Percentiles rank a stretch among this genome's conserved stretches.
Conservation (phyloP, 805 yeast genomes). For the Pichia sporocuriosa region DNA sequence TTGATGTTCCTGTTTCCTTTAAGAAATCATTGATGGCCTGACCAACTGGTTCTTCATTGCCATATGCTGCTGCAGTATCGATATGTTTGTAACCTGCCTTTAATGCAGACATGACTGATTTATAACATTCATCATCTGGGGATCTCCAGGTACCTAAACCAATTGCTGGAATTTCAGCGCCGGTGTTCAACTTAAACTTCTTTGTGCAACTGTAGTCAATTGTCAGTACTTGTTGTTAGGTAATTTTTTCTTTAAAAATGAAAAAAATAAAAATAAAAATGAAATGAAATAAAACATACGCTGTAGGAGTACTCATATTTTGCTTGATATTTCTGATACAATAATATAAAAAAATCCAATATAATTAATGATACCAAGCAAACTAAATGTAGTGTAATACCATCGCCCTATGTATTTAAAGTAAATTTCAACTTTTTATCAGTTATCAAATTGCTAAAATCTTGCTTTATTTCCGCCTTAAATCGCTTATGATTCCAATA, state of each 20-base stretch:
- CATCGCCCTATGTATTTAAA: too few relatives aligned
- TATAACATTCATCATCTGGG: conserved; percentile 38
- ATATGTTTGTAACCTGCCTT: conserved; percentile 67
- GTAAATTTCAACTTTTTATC: too few relatives aligned
- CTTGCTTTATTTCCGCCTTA: too few relatives aligned
- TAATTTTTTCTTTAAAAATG: too few relatives aligned
- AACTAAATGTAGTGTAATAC: too few relatives aligned
- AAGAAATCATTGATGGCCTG: conserved; percentile 41
- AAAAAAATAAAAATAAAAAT: too few relatives aligned
- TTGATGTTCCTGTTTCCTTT: conserved; percentile 50
- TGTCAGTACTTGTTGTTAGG: not conserved
- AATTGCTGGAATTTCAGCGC: conserved; percentile 15
- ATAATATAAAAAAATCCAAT: not conserved
- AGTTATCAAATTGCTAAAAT: too few relatives aligned
- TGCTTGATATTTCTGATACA: not conserved
- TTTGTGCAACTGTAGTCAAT: not conserved
- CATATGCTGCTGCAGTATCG: conserved; percentile 67
- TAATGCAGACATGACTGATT: conserved; percentile 54
- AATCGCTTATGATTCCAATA: too few relatives aligned
- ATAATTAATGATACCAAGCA: too few relatives aligned
- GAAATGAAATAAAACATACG: not conserved
- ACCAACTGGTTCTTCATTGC: conserved; percentile 55
- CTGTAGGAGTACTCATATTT: not conserved
- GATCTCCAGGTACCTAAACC: conserved; percentile 18
- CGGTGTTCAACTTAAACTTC: conserved; percentile 8